Evolutionary conservation across 106 monocot genomes (phyloP).

Genomic region (Posidonia australis): DNA sequence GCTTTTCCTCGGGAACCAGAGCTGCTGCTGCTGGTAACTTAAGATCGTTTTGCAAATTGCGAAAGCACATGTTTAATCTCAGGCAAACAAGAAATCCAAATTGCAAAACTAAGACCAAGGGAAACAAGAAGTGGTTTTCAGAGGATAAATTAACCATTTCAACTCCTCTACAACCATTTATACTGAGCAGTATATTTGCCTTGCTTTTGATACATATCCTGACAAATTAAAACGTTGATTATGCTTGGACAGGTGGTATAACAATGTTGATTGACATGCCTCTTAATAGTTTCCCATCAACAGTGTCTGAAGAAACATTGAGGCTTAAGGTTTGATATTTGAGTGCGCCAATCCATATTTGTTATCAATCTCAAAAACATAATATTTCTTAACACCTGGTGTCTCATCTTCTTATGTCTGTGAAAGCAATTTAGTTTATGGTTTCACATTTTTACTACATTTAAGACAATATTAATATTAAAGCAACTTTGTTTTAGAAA

Average conservation of each 20-base stretch:
- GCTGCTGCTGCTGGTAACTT: conserved; percentile 92
- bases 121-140: too few relatives aligned
- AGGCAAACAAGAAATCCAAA: too few relatives aligned
- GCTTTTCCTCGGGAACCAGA: conserved; percentile 79
- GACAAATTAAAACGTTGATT: background rate
- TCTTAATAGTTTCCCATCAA: conserved; percentile 78
- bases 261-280: conserved; percentile 98
- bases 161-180: too few relatives aligned
- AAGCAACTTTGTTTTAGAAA: too few relatives aligned
- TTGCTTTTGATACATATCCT: background rate
- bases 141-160: too few relatives aligned
- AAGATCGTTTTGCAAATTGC: too few relatives aligned
- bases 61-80: too few relatives aligned
- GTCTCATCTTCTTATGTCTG: background rate
- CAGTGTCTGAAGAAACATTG: conserved; percentile 78
- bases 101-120: too few relatives aligned
- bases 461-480: too few relatives aligned
- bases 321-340: conserved; percentile 48
- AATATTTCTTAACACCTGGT: background rate
- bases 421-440: too few relatives aligned
- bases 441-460: too few relatives aligned
- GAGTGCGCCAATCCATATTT: background rate
- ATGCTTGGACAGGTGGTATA: conserved; percentile 55
- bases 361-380: too few relatives aligned
- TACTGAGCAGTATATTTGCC: background rate